These are phyloP conservation scores for Crithidia brevicula DNA, from an alignment of 208 protist genomes.

Conservation along the genomic window DNA sequence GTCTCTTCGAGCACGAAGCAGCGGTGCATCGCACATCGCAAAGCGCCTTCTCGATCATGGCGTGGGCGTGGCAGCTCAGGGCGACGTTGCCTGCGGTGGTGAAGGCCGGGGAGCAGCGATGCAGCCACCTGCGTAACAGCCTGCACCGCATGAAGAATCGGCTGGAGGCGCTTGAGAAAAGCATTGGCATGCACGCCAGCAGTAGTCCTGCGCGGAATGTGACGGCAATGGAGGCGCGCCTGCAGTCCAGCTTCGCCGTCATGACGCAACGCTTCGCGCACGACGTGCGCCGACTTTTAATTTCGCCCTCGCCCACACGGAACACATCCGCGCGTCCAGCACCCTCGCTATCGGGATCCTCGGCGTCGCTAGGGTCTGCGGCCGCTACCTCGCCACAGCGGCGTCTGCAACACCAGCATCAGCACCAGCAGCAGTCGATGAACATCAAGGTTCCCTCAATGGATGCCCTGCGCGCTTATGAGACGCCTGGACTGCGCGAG, in stretches of 20 bases:
- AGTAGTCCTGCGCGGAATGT: slow-evolving; percentile 28
- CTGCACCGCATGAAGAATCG: slow-evolving; percentile 15
- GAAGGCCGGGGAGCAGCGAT: slow-evolving; percentile 13
- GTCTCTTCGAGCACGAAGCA: slow-evolving; percentile 55
- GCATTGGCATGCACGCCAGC: slow-evolving; percentile 29
- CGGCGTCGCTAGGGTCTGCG: not conserved
- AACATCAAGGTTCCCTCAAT: not conserved
- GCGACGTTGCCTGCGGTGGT: slow-evolving; percentile 36
- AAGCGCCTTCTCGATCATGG: slow-evolving; percentile 49
- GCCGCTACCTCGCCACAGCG: not conserved
- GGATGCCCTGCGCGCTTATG: slow-evolving; percentile 34
- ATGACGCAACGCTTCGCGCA: slow-evolving; percentile 41
- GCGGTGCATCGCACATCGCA: slow-evolving; percentile 33
- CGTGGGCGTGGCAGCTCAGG: slow-evolving; percentile 65
- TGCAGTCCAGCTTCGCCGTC: slow-evolving; percentile 40
- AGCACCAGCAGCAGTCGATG: not conserved
- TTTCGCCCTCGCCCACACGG: slow-evolving; percentile 3
- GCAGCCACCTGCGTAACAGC: slow-evolving; percentile 14
- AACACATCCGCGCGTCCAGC: not conserved
- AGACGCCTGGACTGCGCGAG: slow-evolving; percentile 24
- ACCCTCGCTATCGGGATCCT: not conserved
- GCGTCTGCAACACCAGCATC: not conserved
- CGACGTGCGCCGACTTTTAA: slow-evolving; percentile 50
- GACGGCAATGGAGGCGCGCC: slow-evolving; percentile 15
- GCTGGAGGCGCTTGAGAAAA: slow-evolving; percentile 12